Percentiles rank a stretch among this genome's conserved stretches.
phyloP scores from a whole-genome alignment of 1,284 basidiomycete genomes.

The Malassezia arunalokei region DNA sequence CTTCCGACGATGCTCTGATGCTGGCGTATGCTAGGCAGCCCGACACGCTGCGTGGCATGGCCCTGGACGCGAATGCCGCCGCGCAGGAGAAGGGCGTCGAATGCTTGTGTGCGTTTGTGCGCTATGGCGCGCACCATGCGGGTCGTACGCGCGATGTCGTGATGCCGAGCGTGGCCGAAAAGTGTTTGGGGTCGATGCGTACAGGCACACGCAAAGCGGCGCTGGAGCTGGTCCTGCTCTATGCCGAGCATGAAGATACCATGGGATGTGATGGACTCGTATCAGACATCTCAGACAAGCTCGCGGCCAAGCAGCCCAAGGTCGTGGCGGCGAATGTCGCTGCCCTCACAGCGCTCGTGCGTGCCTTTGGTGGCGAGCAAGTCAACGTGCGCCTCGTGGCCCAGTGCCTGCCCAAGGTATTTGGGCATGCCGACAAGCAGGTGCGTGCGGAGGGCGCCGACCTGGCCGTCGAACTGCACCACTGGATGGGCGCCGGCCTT shows the following conservation, averaged over 20 bases:
- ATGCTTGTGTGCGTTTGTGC: conserved; percentile 63
- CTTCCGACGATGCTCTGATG: conserved; percentile 87
- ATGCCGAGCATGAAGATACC: conserved; percentile 80
- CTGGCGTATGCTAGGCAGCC: conserved; percentile 64
- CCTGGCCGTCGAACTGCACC: conserved; percentile 68
- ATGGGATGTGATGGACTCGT: conserved; percentile 65
- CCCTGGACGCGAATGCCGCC: conserved; percentile 74
- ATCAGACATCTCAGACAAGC: conserved; percentile 70
- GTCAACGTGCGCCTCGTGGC: conserved; percentile 65
- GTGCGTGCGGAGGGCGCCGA: conserved; percentile 80
- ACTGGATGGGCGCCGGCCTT: conserved; percentile 75
- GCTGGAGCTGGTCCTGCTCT: conserved; percentile 72
- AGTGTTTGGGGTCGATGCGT: conserved; percentile 73
- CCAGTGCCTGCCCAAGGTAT: conserved; percentile 80
- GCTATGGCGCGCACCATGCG: conserved; percentile 77
- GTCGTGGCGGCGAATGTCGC: conserved; percentile 68
- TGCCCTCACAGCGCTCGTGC: conserved; percentile 63
- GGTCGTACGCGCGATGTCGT: conserved; percentile 60
- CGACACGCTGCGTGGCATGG: conserved; percentile 49
- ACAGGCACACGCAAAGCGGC: conserved; percentile 84
- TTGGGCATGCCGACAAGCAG: conserved; percentile 85
- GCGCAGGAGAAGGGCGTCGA: conserved; percentile 93
- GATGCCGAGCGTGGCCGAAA: conserved; percentile 81
- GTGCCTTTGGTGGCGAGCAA: conserved; percentile 68
- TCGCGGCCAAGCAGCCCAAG: conserved; percentile 89